Evolutionary conservation across 805 yeast genomes (phyloP), one percentile per base, ranked within the genome.

Genomic region (Jamesozyma lodderae): DNA sequence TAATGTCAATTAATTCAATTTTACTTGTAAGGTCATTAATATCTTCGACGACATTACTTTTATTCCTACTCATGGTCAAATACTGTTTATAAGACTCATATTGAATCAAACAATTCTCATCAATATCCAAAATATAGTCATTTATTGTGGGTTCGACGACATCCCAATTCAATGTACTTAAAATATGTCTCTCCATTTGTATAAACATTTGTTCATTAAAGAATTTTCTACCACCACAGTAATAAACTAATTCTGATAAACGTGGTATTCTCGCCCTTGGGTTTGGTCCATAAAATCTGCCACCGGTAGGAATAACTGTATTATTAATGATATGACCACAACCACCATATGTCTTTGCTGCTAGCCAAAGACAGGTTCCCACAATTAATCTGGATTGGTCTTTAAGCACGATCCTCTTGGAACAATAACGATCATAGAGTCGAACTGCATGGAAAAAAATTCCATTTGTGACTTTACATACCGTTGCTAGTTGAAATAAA

Each of bases 351-450:
- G 78, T 69, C 58, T 90, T 90, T 18, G 95, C 79, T 2, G 95
- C 86, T 20, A 90, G 72, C 96, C 96, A 90, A 24, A 90, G 65
- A 42, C 95, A 85, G 3, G 95, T 85, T 43, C 94, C 82, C 24
- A 92, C 86, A 10, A 90, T 88, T 38, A 90, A 69, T 60, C 88
- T 96, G 43, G 85, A 78, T 61, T 88, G 96, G 40, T 82, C 88
- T 47, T 79, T 74, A 45, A 82, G 71, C 0, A 88, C 92, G 7
- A 87, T 76, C 50, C 96, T 71, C 51, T 79, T 81, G 38, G 95
- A 81, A 56, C 94, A 82, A 64, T 90, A 90, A 42, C 96, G 73
- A 59, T 90, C 98, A 44, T 90, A 81, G 36, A 88, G 69, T 48
- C 79, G 77, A 27, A 81, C 77, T 0, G 81, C 77, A 54, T 77